Evolutionary conservation across 1,284 basidiomycete genomes (phyloP).

Genomic region (Sutorius eximius): DNA sequence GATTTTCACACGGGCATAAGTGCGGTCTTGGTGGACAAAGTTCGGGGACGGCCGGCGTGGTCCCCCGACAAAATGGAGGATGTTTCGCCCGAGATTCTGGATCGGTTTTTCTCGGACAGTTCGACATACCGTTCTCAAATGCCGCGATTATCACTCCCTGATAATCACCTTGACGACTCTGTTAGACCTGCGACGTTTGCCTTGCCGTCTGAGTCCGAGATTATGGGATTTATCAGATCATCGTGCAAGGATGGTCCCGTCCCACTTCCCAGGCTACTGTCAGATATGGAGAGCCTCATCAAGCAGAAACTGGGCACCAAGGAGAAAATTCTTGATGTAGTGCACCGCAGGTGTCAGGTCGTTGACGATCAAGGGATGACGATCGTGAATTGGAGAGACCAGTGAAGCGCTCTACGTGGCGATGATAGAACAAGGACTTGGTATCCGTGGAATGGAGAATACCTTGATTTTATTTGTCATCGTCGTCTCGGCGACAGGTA

Average conservation of each 20-base stretch:
- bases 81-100: conserved; percentile 55
- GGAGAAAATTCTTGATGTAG: conserved; percentile 75
- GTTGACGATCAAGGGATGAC: conserved; percentile 56
- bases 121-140: conserved; percentile 48
- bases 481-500: conserved; percentile 8
- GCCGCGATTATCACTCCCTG: conserved; percentile 51
- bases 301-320: conserved; percentile 67
- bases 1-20: conserved; percentile 85
- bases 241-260: conserved; percentile 57
- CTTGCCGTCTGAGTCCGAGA: conserved; percentile 68
- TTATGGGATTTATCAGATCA: conserved; percentile 57
- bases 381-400: conserved; percentile 63
- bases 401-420: conserved; percentile 24
- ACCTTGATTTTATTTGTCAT: conserved; percentile 2
- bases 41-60: conserved; percentile 60
- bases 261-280: conserved; percentile 59
- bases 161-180: conserved; percentile 29
- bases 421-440: neutral
- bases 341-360: conserved; percentile 58
- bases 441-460: conserved; percentile 1
- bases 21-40: conserved; percentile 68
- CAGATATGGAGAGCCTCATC: conserved; percentile 49
- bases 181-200: conserved; percentile 53
- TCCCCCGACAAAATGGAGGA: conserved; percentile 58
- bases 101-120: conserved; percentile 58